A percentile compares a stretch with the other conserved stretches of the same genome.
These are phyloP conservation scores for Talinum fruticosum DNA, from an alignment of 148 eudicot species.

Conservation along the genomic window DNA sequence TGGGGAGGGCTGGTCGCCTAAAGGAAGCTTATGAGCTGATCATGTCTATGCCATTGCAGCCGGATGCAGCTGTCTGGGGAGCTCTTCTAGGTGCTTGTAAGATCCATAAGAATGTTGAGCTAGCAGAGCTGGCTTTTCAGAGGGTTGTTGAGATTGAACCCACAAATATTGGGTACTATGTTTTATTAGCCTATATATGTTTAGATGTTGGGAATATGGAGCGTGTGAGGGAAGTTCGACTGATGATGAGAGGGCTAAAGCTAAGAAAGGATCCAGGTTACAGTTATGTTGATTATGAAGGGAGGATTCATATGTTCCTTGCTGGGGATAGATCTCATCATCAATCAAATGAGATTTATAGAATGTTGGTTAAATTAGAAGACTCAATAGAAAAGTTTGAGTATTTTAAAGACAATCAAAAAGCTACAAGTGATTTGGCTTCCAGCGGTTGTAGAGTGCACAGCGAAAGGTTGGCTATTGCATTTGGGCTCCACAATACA, in stretches of 20 bases:
- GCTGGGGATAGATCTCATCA: constrained; percentile 69
- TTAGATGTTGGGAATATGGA: constrained; percentile 36
- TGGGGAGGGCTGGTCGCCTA: constrained; percentile 78
- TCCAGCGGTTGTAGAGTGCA: constrained; percentile 44
- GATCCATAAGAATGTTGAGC: constrained; percentile 56
- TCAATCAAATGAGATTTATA: constrained; percentile 46
- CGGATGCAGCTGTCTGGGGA: constrained; percentile 88
- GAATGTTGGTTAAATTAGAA: constrained; percentile 50
- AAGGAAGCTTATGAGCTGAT: constrained; percentile 59
- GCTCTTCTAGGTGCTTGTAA: constrained; percentile 84
- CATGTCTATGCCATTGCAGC: constrained; percentile 55
- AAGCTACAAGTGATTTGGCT: constrained; percentile 24
- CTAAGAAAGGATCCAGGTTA: constrained; percentile 68
- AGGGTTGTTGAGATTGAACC: constrained; percentile 60
- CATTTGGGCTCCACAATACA: constrained; percentile 56
- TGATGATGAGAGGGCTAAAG: constrained; percentile 60
- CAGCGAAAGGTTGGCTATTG: constrained; percentile 71
- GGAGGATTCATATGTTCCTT: constrained; percentile 57
- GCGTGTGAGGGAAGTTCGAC: constrained; percentile 47
- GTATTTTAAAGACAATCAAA: constrained; percentile 20
- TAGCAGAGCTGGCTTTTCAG: constrained; percentile 62
- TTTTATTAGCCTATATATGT: constrained; percentile 62
- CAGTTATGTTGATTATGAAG: constrained; percentile 62
- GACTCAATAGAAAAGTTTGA: constrained; percentile 28
- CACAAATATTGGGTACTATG: constrained; percentile 62